A percentile compares a stretch with the other conserved stretches of the same genome.
phyloP scores from a whole-genome alignment of 2,329 filamentous ascomycete species.

The Whalleya microplaca region DNA sequence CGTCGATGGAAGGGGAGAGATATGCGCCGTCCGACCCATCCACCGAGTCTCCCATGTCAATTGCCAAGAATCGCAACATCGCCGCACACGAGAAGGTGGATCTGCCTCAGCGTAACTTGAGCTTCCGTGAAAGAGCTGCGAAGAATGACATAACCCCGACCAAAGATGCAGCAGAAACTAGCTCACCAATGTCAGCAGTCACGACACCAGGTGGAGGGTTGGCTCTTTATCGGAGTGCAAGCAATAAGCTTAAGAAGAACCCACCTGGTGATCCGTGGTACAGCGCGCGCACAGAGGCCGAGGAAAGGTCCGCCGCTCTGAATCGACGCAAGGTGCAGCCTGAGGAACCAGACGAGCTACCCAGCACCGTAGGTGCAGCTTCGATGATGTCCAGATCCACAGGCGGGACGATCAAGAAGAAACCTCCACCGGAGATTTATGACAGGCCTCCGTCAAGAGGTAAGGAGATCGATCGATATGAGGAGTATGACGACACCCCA shows the following conservation, averaged over 20 bases:
- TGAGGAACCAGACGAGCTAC: conserved; percentile 11
- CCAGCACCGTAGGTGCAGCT: conserved; percentile 5
- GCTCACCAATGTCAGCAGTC: conserved; percentile 32
- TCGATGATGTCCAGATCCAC: conserved; percentile 5
- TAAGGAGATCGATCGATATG: conserved; percentile 24
- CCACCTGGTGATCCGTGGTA: conserved; percentile 57
- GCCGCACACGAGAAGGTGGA: conserved; percentile 34
- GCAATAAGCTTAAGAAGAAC: conserved; percentile 62
- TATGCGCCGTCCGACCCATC: conserved; percentile 36
- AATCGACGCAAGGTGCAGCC: conserved; percentile 22
- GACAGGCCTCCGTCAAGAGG: conserved; percentile 31
- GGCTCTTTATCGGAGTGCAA: conserved; percentile 51
- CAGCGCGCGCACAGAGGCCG: conserved; percentile 46
- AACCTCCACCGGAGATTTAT: conserved; percentile 20
- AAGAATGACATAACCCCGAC: conserved; percentile 47
- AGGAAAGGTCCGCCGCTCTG: conserved; percentile 41
- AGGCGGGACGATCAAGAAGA: conserved; percentile 16
- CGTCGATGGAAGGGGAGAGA: conserved; percentile 36
- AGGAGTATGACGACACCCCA: conserved; percentile 26
- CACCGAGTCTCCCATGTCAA: conserved; percentile 33
- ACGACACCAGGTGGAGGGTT: conserved; percentile 40
- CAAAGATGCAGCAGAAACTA: conserved; percentile 31
- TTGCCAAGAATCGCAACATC: conserved; percentile 30
- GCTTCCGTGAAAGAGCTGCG: conserved; percentile 62
- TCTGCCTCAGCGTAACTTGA: conserved; percentile 58